Conservation (phyloP, 2,329 filamentous ascomycete genomes). For the Amesomyces nigricolor region DNA sequence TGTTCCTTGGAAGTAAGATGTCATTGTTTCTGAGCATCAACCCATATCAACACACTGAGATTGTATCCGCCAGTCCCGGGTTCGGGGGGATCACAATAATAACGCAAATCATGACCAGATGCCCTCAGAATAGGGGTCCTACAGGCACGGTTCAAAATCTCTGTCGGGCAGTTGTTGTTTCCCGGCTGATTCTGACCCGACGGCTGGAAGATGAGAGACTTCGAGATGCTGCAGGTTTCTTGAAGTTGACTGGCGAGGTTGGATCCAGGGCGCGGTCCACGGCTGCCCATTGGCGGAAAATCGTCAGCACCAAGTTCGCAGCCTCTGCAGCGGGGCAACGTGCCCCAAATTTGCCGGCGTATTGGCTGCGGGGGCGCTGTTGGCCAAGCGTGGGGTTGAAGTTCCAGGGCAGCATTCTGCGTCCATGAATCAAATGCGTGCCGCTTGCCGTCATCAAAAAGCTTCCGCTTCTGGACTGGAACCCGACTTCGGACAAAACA, state of each 20-base stretch:
- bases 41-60: no score
- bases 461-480: background rate
- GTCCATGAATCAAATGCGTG: background rate
- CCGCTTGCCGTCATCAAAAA: background rate
- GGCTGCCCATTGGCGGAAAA: constrained; percentile 18
- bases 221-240: background rate
- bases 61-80: no score
- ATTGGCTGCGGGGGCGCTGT: constrained; percentile 8
- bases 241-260: no score
- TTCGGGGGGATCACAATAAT: background rate
- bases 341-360: constrained; percentile 15
- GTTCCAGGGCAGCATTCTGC: no score
- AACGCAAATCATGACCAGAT: background rate
- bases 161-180: background rate
- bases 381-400: background rate
- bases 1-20: no score
- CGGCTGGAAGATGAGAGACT: background rate
- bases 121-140: no score
- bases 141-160: background rate
- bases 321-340: constrained; percentile 10
- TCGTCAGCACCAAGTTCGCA: background rate
- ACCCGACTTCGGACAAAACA: constrained; percentile 5
- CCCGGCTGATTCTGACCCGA: constrained; percentile 9
- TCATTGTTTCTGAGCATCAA: no score
- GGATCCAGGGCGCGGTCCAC: background rate